Evolutionary conservation across 345 rosid genomes (phyloP), one percentile per base, ranked within the genome.

Genomic region (Geranium brycei): DNA sequence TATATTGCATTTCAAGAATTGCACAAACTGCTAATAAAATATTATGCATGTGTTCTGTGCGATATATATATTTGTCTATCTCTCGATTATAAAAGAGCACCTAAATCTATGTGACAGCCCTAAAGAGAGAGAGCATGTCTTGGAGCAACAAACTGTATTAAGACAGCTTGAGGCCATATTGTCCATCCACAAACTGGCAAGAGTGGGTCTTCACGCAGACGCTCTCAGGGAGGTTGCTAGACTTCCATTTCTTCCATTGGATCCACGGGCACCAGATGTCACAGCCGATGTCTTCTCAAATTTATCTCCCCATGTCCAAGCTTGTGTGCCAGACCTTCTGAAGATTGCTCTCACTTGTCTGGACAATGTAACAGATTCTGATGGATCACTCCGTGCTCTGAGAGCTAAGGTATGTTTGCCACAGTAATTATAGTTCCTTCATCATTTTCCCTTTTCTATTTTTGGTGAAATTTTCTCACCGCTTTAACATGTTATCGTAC

Each of bases 111-210:
- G 63, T 18, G 53, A 40, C 91, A 93, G 99, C 72, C 80, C 72
- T 63, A 86, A 76, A 71, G 99, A 95, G 75, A 82, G 89, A 70
- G 95, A 86, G 63, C 85, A 68, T 58, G 91, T 87, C 67, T 64
- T 83, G 77, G 95, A 87, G 80, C 97, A 95, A 77, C 89, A 95
- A 71, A 91, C 86, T 23, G 81, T 91, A 31, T 72, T 95, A 74
- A 87, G 99, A 76, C 95, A 95, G 80, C 99, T 95, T 5, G 97
- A 95, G 84, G 95, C 97, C 6, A 74, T 88, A 73, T 78, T 95
- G 70, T 82, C 92, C 28, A 72, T 88, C 64, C 96, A 87, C 71
- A 88, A 85, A 73, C 62, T 84, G 79, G 86, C 73, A 12, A 91
- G 82, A 70, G 71, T 62, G 41, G 93, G 96, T 63, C 78, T 78